Evolutionary conservation across 768 basidiomycete genomes (phyloP).

Genomic region (Amanita subjunquillea): DNA sequence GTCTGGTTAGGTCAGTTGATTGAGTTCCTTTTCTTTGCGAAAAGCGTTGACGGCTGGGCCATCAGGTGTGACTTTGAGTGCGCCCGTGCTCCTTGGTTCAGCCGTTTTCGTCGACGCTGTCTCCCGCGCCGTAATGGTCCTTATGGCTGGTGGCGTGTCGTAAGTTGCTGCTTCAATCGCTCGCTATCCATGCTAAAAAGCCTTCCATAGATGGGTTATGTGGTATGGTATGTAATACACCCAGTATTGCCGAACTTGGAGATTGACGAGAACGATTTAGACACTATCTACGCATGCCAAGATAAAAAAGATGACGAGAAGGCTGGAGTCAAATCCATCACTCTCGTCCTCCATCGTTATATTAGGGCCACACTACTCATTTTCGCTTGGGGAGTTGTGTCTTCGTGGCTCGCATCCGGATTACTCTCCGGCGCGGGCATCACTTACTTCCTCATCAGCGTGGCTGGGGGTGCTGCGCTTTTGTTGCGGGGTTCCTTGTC

Average conservation of each 20-base stretch:
- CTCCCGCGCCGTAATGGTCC: neutral
- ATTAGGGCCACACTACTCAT: constrained; percentile 31
- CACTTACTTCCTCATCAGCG: constrained; percentile 19
- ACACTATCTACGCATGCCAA: constrained; percentile 48
- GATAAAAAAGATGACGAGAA: constrained; percentile 45
- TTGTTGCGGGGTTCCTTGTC: neutral
- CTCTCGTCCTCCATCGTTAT: constrained; percentile 36
- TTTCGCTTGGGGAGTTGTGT: constrained; percentile 31
- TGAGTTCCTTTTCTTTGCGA: neutral
- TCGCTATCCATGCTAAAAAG: neutral
- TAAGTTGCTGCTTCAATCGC: neutral
- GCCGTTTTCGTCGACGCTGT: constrained; percentile 10
- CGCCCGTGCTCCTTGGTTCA: constrained; percentile 4
- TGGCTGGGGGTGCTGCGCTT: constrained; percentile 8
- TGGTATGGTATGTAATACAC: neutral
- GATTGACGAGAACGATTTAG: constrained; percentile 5
- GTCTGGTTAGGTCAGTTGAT: constrained; percentile 22
- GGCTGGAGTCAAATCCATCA: constrained; percentile 46
- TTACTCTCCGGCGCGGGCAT: constrained; percentile 26
- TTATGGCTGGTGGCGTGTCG: constrained; percentile 1
- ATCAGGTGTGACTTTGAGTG: neutral
- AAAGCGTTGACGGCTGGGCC: neutral
- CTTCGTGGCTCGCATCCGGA: constrained; percentile 24
- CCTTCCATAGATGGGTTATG: neutral
- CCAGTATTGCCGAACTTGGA: neutral